phyloP scores from a whole-genome alignment of 2,329 filamentous ascomycete genomes.

The Emericellopsis atlantica region DNA sequence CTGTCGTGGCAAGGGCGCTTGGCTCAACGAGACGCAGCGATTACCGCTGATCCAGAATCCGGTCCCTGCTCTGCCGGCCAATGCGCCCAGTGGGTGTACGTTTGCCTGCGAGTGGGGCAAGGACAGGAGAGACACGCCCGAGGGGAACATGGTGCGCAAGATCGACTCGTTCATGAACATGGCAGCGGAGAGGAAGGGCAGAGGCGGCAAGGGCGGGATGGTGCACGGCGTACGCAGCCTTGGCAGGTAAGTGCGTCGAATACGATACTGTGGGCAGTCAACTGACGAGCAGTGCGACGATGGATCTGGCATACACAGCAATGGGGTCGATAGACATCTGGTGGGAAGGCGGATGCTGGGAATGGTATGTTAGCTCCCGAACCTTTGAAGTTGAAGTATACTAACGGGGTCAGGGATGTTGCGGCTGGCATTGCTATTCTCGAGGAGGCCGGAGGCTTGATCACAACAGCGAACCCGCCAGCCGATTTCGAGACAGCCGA shows the following conservation, averaged over 20 bases:
- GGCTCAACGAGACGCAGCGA: conserved; percentile 49
- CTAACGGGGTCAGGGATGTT: conserved; percentile 44
- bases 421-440: conserved; percentile 64
- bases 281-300: conserved; percentile 41
- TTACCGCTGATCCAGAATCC: conserved; percentile 53
- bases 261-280: not conserved
- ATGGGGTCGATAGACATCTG: conserved; percentile 69
- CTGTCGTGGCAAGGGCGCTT: conserved; percentile 53
- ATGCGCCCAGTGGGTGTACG: conserved; percentile 56
- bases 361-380: conserved; percentile 41
- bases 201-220: conserved; percentile 61
- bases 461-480: conserved; percentile 64
- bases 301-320: conserved; percentile 64
- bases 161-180: conserved; percentile 65
- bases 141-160: conserved; percentile 59
- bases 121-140: conserved; percentile 51
- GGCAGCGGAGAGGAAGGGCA: conserved; percentile 51
- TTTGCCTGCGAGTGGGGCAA: conserved; percentile 75
- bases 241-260: conserved; percentile 29
- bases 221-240: conserved; percentile 64
- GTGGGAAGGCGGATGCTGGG: conserved; percentile 77
- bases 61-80: conserved; percentile 46
- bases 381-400: not conserved
- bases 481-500: conserved; percentile 37
- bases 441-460: conserved; percentile 59